A percentile compares a stretch with the other conserved stretches of the same genome.
Conservation (phyloP, 2,329 filamentous ascomycete genomes). For the Fusarium guadeloupense region DNA sequence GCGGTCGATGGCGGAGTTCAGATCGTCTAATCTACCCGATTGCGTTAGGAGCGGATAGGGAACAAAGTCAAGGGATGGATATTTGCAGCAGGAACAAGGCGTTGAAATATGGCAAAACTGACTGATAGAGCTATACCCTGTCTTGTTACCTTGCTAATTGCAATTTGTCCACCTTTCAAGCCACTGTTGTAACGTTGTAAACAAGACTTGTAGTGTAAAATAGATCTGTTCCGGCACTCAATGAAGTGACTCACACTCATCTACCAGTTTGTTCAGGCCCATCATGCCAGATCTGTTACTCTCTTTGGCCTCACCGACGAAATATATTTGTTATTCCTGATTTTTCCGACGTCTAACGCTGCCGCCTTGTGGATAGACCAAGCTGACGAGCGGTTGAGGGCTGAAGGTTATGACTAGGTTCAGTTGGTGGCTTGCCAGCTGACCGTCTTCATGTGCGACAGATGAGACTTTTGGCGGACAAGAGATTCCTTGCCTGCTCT, state of each 20-base stretch:
- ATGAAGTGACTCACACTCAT: not conserved
- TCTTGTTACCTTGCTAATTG: no score
- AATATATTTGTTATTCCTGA: conserved; percentile 8
- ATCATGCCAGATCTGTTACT: not conserved
- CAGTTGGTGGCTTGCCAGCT: conserved; percentile 27
- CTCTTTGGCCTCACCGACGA: not conserved
- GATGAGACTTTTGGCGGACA: conserved; percentile 1
- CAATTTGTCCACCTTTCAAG: not conserved
- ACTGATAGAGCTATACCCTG: no score
- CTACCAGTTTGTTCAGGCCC: not conserved
- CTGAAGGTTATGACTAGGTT: conserved; percentile 11
- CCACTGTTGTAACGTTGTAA: conserved; percentile 8
- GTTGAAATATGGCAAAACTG: no score
- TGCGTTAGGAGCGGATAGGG: conserved; percentile 25
- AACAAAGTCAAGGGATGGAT: no score
- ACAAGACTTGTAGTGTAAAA: not conserved
- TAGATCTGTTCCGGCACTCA: not conserved
- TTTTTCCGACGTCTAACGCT: conserved; percentile 3
- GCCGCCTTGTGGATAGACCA: conserved; percentile 1
- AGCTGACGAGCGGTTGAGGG: conserved; percentile 20
- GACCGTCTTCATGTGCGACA: conserved; percentile 11
- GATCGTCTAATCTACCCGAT: conserved; percentile 30
- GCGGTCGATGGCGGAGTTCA: conserved; percentile 11
- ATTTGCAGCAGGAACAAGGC: no score
- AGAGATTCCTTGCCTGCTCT: not conserved